phyloP scores from a whole-genome alignment of 2,329 filamentous ascomycete species.

The Talaromyces funiculosus region DNA sequence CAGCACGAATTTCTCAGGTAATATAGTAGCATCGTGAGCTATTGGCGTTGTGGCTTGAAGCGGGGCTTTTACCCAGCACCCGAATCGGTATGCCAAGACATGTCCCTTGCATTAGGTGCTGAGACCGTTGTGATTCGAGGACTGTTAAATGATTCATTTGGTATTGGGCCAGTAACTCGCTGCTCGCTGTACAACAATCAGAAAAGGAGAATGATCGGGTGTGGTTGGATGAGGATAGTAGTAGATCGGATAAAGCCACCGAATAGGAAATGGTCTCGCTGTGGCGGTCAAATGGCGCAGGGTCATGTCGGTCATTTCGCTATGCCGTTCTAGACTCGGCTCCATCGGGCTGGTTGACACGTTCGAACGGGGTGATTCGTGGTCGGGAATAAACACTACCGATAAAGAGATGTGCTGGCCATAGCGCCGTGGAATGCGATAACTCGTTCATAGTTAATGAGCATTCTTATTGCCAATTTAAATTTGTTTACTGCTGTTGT shows the following conservation, averaged over 20 bases:
- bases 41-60: neutral
- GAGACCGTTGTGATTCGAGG: neutral
- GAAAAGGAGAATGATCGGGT: neutral
- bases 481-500: neutral
- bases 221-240: neutral
- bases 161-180: no score
- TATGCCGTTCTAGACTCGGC: slow-evolving; percentile 2
- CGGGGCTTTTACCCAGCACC: neutral
- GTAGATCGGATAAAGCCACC: neutral
- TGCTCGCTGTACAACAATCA: neutral
- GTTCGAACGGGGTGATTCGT: neutral
- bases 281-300: slow-evolving; percentile 5
- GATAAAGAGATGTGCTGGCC: neutral
- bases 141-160: no score
- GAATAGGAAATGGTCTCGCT: neutral
- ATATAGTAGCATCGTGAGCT: neutral
- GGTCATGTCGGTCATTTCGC: neutral
- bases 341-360: neutral
- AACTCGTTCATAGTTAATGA: neutral
- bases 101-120: slow-evolving; percentile 1
- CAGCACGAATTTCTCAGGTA: neutral
- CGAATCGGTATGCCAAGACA: neutral
- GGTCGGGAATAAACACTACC: no score
- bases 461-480: neutral
- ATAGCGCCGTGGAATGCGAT: neutral